phyloP scores from a whole-genome alignment of 371 early-diverging fungal genomes.

The Mucor plumbeus region DNA sequence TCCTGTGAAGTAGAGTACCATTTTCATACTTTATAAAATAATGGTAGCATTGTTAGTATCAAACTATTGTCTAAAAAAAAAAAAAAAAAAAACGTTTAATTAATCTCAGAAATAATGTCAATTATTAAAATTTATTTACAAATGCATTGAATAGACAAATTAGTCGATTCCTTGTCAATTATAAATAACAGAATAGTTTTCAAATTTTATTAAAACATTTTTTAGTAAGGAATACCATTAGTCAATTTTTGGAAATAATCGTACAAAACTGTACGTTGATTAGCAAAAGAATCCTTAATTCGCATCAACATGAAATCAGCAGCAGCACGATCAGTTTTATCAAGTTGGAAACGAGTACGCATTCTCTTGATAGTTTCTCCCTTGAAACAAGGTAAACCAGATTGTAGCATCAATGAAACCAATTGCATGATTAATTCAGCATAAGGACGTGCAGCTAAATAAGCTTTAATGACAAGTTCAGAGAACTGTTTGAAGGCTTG shows the following conservation, averaged over 20 bases:
- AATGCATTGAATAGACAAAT: background rate
- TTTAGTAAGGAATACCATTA: slow-evolving; percentile 68
- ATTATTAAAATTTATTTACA: too few species aligned
- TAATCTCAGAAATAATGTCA: too few species aligned
- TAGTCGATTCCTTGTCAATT: too few species aligned
- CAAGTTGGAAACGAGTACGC: slow-evolving; percentile 90
- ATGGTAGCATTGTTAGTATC: too few species aligned
- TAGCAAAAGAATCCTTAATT: slow-evolving; percentile 92
- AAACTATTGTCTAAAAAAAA: too few species aligned
- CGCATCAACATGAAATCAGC: slow-evolving; percentile 94
- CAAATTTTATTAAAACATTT: background rate
- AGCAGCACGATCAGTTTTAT: slow-evolving; percentile 89
- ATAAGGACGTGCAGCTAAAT: slow-evolving; percentile 90
- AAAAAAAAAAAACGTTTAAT: too few species aligned
- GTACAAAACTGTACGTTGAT: slow-evolving; percentile 84
- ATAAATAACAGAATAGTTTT: background rate
- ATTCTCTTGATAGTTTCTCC: slow-evolving; percentile 89
- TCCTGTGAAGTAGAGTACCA: too few species aligned
- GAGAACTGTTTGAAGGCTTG: slow-evolving; percentile 88
- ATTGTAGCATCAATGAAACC: slow-evolving; percentile 92
- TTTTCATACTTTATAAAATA: too few species aligned
- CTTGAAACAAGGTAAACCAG: slow-evolving; percentile 98
- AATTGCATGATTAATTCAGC: slow-evolving; percentile 93
- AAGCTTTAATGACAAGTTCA: slow-evolving; percentile 93
- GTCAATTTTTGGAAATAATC: slow-evolving; percentile 90